Evolutionary conservation across 208 protist genomes (phyloP).

Genomic region (Crithidia thermophila): DNA sequence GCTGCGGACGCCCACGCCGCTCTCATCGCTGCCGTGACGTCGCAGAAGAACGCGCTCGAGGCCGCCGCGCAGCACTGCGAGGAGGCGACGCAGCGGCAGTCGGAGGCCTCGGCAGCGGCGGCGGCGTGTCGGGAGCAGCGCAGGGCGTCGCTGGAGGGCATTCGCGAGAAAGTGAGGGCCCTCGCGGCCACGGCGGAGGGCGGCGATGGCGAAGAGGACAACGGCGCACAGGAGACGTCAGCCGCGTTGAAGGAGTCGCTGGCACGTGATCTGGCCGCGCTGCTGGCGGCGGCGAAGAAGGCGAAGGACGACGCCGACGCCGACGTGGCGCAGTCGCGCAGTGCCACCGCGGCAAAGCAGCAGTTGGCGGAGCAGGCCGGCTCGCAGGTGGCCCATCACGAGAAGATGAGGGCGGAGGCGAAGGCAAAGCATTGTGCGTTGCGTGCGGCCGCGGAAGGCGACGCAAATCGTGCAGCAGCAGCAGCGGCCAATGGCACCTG

Average conservation of each 20-base stretch:
- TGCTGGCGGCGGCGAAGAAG: slow-evolving; percentile 13
- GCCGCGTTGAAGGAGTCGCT: slow-evolving; percentile 8
- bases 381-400: not conserved
- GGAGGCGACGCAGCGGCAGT: not conserved
- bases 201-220: too few relatives aligned
- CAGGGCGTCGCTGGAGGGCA: not conserved
- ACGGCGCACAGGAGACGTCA: too few relatives aligned
- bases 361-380: slow-evolving; percentile 1
- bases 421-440: not conserved
- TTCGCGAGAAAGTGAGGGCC: not conserved
- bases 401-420: not conserved
- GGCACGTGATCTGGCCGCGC: not conserved
- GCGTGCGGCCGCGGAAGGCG: not conserved
- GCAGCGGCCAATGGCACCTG: not conserved
- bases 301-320: slow-evolving; percentile 2
- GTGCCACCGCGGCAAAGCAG: not conserved
- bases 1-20: not conserved
- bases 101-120: not conserved
- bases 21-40: slow-evolving; percentile 7
- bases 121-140: not conserved
- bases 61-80: not conserved
- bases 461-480: not conserved
- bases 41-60: not conserved
- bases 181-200: not conserved
- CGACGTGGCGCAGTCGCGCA: slow-evolving; percentile 5